Base-by-base conservation (phyloP, 2,329 filamentous ascomycete genomes). In the Pseudonectria foliicola region DNA sequence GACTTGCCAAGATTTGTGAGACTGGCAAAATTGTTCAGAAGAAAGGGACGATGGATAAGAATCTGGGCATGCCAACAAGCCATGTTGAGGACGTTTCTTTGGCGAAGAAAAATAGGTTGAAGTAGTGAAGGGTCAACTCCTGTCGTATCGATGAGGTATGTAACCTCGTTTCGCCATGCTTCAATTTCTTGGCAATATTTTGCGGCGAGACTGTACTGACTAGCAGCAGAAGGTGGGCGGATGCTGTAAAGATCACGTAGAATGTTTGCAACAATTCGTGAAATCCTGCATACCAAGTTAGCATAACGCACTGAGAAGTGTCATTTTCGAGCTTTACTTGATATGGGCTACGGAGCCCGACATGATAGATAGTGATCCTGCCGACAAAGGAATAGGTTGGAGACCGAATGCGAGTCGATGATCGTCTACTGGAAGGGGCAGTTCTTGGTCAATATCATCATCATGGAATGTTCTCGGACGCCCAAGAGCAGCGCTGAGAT, bases 381-480 rank as follows among this genome's bases (percentile, higher is more conserved):
- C 21, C 27, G 3, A 31, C 24, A 12, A 27, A 12, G 24, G 34
- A n/a, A 10, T 27, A 16, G n/a, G 8, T 27, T 34, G 8, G 32
- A 34, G 1, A 13, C 40, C 32, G 14, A 27, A 21, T 11, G 25
- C 27, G 71, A 62, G 39, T 73, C 63, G 35, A 66, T 64, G 38
- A n/a, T 81, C 76, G 35, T 77, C 73, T 6, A 76, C 63, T 14
- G 61, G 56, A 7, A 63, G 59, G 0, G 77, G 77, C 11, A 77
- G 56, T 12, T 75, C 70, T 42, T 80, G 74, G 40, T 81, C 77
- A 33, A 81, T 78, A 35, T 80, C 76, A 29, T 80, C 76, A 31
- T 81, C 75, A 38, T 77, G 77, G 31, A 81, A 74, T 2, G 76
- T 67, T 12, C 71, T 58, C 1, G 79, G 78, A 13, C 77, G 63